phyloP scores from a whole-genome alignment of 2,329 filamentous ascomycete species.

The Colletotrichum tamarilloi region DNA sequence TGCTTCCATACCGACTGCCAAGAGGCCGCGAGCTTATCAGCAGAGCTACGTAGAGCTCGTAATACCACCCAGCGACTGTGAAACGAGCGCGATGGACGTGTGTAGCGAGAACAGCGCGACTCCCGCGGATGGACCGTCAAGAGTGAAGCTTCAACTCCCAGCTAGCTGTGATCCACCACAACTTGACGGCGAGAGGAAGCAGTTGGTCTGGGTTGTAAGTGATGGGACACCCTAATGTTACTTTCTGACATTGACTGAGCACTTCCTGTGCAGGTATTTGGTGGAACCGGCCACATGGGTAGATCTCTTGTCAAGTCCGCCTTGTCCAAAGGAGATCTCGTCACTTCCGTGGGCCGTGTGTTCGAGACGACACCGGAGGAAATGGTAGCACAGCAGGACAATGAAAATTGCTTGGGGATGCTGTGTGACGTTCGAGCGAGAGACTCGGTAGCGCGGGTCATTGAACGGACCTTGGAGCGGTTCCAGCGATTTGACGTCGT shows the following conservation, averaged over 20 bases:
- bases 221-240: constrained; percentile 10
- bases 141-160: constrained; percentile 71
- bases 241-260: neutral
- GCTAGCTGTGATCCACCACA: constrained; percentile 88
- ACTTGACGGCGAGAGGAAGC: constrained; percentile 74
- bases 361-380: constrained; percentile 79
- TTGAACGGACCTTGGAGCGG: constrained; percentile 75
- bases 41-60: neutral
- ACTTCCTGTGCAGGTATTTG: constrained; percentile 75
- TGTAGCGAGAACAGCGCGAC: constrained; percentile 23
- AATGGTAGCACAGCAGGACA: constrained; percentile 72
- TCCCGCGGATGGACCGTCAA: constrained; percentile 9
- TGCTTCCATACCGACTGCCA: neutral
- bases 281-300: constrained; percentile 97
- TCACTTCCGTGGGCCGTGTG: constrained; percentile 86
- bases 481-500: constrained; percentile 90
- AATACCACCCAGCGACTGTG: neutral
- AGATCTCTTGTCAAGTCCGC: constrained; percentile 87
- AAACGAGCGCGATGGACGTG: constrained; percentile 16
- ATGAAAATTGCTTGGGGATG: constrained; percentile 80
- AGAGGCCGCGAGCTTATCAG: neutral
- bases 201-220: constrained; percentile 89
- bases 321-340: constrained; percentile 82
- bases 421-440: constrained; percentile 90
- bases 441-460: constrained; percentile 78